Percentiles rank a stretch among this genome's conserved stretches.
Evolutionary conservation across 2,329 filamentous ascomycete genomes (phyloP).

Genomic region (Trichoderma brevicompactum): DNA sequence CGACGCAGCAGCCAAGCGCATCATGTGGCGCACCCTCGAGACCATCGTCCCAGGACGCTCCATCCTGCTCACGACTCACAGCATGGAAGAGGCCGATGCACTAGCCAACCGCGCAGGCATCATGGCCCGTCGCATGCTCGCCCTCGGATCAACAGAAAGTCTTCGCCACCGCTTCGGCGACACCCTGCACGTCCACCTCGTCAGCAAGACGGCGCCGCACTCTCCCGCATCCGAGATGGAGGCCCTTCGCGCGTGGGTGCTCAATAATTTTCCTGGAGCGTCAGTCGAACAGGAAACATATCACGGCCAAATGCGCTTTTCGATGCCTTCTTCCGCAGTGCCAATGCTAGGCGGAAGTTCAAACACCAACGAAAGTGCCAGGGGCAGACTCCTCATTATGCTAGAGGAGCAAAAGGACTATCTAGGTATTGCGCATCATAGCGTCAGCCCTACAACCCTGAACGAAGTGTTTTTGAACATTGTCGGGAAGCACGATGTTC

Average conservation of each 20-base stretch:
- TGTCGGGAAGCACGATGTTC: constrained; percentile 73
- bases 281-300: constrained; percentile 74
- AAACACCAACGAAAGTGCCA: constrained; percentile 48
- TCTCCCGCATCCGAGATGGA: constrained; percentile 70
- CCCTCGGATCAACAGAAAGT: constrained; percentile 70
- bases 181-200: constrained; percentile 75
- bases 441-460: constrained; percentile 79
- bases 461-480: constrained; percentile 86
- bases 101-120: constrained; percentile 69
- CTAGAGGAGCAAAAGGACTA: constrained; percentile 69
- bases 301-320: constrained; percentile 84
- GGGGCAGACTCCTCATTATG: constrained; percentile 69
- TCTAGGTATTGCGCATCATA: constrained; percentile 78
- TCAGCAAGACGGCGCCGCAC: constrained; percentile 71
- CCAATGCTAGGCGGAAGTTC: not conserved
- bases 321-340: constrained; percentile 52
- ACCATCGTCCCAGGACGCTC: constrained; percentile 68
- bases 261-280: constrained; percentile 62
- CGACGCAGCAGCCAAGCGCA: constrained; percentile 73
- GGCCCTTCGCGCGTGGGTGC: constrained; percentile 68
- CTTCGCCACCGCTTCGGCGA: constrained; percentile 74
- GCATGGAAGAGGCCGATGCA: constrained; percentile 81
- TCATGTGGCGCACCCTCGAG: constrained; percentile 75
- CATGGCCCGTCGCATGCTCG: constrained; percentile 79
- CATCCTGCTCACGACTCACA: constrained; percentile 75